phyloP scores from a whole-genome alignment of 768 basidiomycete species.

The Panellus pusillus region DNA sequence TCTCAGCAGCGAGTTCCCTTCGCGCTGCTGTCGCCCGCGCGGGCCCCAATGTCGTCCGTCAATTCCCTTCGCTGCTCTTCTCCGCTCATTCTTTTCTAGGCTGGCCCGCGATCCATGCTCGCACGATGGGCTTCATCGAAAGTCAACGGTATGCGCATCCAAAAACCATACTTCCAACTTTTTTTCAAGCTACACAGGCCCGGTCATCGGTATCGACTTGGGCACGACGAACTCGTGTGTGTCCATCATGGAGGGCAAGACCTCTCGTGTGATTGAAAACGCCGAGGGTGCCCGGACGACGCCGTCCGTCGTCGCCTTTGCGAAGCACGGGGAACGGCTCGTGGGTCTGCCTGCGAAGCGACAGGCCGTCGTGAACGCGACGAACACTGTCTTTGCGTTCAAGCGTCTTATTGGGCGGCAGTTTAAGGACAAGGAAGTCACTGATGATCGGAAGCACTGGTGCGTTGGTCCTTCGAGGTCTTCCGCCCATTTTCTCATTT shows the following conservation, averaged over 20 bases:
- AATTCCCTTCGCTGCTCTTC: background rate
- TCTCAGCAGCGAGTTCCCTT: conserved; percentile 61
- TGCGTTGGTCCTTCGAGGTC: conserved; percentile 30
- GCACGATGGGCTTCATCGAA: conserved; percentile 96
- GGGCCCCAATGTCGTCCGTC: conserved; percentile 63
- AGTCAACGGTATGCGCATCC: conserved; percentile 66
- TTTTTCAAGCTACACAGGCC: conserved; percentile 45
- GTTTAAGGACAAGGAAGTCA: conserved; percentile 90
- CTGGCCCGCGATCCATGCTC: conserved; percentile 68
- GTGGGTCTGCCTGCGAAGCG: conserved; percentile 97
- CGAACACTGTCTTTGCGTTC: conserved; percentile 93
- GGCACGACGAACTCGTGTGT: conserved; percentile 93
- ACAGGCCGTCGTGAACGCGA: conserved; percentile 93
- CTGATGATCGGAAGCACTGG: conserved; percentile 88
- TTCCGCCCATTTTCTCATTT: background rate
- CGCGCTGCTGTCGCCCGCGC: conserved; percentile 59
- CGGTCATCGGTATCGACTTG: conserved; percentile 96
- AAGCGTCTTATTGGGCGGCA: conserved; percentile 95
- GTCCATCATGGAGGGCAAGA: conserved; percentile 94
- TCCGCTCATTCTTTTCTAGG: conserved; percentile 37
- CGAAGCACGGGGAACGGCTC: conserved; percentile 95
- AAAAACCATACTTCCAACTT: conserved; percentile 1
- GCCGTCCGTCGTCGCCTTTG: conserved; percentile 97
- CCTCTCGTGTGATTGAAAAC: conserved; percentile 94
- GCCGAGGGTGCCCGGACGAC: conserved; percentile 97